Evolutionary conservation across 352 stramenopile genomes (phyloP).

Genomic region (Phytophthora ramorum): DNA sequence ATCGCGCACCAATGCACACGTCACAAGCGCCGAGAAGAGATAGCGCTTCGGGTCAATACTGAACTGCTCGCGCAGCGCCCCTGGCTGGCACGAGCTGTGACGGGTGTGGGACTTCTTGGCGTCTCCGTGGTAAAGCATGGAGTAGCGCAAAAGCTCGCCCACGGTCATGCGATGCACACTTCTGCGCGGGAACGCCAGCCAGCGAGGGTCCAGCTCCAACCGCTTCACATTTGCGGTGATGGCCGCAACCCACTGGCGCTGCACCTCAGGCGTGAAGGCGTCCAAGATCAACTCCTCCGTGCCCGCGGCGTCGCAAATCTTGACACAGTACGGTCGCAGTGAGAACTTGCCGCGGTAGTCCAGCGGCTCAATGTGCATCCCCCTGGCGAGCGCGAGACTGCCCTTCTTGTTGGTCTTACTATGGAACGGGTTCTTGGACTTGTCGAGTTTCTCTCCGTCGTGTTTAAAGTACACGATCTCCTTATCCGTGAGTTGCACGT

Average conservation of each 20-base stretch:
- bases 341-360: conserved; percentile 76
- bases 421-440: conserved; percentile 67
- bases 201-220: conserved; percentile 60
- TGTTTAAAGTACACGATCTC: conserved; percentile 74
- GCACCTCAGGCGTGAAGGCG: conserved; percentile 56
- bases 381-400: conserved; percentile 42
- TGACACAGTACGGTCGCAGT: conserved; percentile 63
- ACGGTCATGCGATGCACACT: conserved; percentile 64
- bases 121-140: conserved; percentile 67
- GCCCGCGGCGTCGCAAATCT: conserved; percentile 54
- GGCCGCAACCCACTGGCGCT: conserved; percentile 68
- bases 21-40: conserved; percentile 59
- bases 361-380: conserved; percentile 50
- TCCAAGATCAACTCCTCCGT: conserved; percentile 69
- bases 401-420: conserved; percentile 59
- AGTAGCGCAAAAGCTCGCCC: conserved; percentile 66
- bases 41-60: conserved; percentile 59
- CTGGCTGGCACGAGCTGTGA: conserved; percentile 34
- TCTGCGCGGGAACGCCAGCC: conserved; percentile 58
- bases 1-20: conserved; percentile 49
- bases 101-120: conserved; percentile 24
- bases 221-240: conserved; percentile 73
- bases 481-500: conserved; percentile 51
- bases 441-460: conserved; percentile 53
- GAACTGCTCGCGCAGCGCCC: conserved; percentile 50